A percentile compares a stretch with the other conserved stretches of the same genome.
Evolutionary conservation across 2,329 filamentous ascomycete species (phyloP).

Genomic region (Pseudogymnoascus sp.): DNA sequence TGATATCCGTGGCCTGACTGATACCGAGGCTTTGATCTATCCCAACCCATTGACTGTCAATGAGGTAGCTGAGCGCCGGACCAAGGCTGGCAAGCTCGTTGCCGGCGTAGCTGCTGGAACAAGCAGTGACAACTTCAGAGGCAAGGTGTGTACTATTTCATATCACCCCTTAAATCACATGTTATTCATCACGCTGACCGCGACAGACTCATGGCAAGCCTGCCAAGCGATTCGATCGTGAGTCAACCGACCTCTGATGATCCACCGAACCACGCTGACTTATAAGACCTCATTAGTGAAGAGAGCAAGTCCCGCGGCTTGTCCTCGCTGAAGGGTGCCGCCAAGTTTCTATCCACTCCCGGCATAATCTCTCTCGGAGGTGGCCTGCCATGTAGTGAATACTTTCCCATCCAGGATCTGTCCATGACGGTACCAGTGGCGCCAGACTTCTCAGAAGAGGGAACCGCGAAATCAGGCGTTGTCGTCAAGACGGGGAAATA

Average conservation of each 20-base stretch:
- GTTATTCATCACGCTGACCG: slow-evolving; percentile 20
- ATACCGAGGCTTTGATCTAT: slow-evolving; percentile 30
- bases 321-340: slow-evolving; percentile 75
- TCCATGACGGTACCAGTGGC: slow-evolving; percentile 63
- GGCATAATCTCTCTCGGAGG: slow-evolving; percentile 87
- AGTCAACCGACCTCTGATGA: slow-evolving; percentile 31
- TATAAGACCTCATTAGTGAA: slow-evolving; percentile 44
- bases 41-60: slow-evolving; percentile 48
- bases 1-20: slow-evolving; percentile 32
- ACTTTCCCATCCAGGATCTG: slow-evolving; percentile 84
- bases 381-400: slow-evolving; percentile 77
- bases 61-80: slow-evolving; percentile 58
- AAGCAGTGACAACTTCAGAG: slow-evolving; percentile 78
- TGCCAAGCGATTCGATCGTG: slow-evolving; percentile 78
- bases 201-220: slow-evolving; percentile 52
- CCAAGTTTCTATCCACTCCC: slow-evolving; percentile 68
- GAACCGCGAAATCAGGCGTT: slow-evolving; percentile 51
- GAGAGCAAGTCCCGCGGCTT: slow-evolving; percentile 55
- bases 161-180: neutral
- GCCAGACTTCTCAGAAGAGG: slow-evolving; percentile 62
- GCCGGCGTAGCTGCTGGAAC: slow-evolving; percentile 70
- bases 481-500: slow-evolving; percentile 69
- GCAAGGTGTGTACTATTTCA: slow-evolving; percentile 47
- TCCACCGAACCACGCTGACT: slow-evolving; percentile 11
- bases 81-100: slow-evolving; percentile 62